phyloP scores from a whole-genome alignment of 345 rosid species.

The Dovyalis caffra region DNA sequence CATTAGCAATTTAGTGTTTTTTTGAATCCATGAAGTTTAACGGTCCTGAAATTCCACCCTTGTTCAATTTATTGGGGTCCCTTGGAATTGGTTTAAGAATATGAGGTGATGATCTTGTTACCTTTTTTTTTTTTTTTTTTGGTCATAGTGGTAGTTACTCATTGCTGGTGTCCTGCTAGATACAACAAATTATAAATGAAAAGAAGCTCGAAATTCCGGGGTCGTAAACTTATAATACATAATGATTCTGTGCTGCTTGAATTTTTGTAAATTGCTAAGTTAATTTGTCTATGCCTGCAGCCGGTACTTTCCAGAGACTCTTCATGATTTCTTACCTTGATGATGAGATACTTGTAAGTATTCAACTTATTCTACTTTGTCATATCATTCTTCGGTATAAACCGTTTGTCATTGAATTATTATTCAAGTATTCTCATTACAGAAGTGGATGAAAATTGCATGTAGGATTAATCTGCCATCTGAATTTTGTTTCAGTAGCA shows the following conservation, averaged over 20 bases:
- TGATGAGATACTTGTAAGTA: conserved; percentile 56
- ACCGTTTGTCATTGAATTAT: not conserved
- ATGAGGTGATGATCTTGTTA: not conserved
- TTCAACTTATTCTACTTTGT: not conserved
- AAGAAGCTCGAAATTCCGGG: not conserved
- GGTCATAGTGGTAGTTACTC: not conserved
- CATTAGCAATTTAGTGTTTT: not conserved
- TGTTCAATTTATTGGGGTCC: not conserved
- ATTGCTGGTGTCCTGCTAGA: too few species aligned
- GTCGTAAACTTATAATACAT: not conserved
- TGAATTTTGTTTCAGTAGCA: not conserved
- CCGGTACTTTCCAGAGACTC: conserved; percentile 78
- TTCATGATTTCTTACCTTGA: conserved; percentile 96
- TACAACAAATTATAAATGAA: not conserved
- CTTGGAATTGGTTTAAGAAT: conserved; percentile 1
- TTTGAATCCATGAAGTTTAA: not conserved
- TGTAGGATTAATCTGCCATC: not conserved
- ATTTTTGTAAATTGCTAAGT: not conserved
- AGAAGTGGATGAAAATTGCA: not conserved
- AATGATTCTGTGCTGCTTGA: not conserved
- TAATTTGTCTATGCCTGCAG: conserved; percentile 39
- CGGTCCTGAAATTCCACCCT: not conserved
- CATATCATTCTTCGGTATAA: not conserved
- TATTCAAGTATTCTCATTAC: not conserved
- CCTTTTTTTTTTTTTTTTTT: not conserved